Percentiles rank a stretch among this genome's conserved stretches.
These are phyloP conservation scores for Gynochthodes officinalis DNA, from an alignment of 257 asterid species.

Conservation along the genomic window DNA sequence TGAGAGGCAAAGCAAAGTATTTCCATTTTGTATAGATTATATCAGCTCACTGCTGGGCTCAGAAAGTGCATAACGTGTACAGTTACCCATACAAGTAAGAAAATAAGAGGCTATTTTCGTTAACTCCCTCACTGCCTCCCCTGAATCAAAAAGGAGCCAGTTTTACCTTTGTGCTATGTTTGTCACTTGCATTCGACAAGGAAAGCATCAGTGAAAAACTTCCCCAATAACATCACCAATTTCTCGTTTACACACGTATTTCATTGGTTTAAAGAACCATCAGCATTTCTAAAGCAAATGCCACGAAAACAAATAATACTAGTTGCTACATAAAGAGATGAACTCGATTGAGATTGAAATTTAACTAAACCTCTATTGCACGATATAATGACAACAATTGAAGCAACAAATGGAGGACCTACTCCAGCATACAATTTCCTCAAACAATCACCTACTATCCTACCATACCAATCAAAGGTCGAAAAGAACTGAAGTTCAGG, in stretches of 20 bases:
- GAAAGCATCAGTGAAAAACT: background rate
- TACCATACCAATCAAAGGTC: background rate
- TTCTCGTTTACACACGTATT: background rate
- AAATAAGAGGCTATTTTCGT: background rate
- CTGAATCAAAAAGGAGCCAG: background rate
- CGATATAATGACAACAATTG: background rate
- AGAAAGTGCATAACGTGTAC: background rate
- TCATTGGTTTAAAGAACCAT: background rate
- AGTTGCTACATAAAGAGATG: background rate
- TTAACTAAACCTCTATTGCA: background rate
- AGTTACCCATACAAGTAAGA: background rate
- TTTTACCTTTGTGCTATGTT: background rate
- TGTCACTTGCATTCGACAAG: background rate
- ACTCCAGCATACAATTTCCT: background rate
- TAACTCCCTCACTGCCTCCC: background rate
- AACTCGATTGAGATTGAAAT: background rate
- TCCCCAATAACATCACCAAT: background rate
- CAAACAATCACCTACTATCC: background rate
- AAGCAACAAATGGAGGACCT: background rate
- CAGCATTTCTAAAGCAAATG: background rate
- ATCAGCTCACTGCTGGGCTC: background rate
- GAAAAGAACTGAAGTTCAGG: slow-evolving; percentile 23
- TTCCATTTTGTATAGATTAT: background rate
- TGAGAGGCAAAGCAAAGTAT: background rate
- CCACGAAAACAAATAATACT: background rate